A percentile compares a stretch with the other conserved stretches of the same genome.
Conservation (phyloP, 495 filamentous ascomycete genomes). For the Chlorociboria aeruginascens region DNA sequence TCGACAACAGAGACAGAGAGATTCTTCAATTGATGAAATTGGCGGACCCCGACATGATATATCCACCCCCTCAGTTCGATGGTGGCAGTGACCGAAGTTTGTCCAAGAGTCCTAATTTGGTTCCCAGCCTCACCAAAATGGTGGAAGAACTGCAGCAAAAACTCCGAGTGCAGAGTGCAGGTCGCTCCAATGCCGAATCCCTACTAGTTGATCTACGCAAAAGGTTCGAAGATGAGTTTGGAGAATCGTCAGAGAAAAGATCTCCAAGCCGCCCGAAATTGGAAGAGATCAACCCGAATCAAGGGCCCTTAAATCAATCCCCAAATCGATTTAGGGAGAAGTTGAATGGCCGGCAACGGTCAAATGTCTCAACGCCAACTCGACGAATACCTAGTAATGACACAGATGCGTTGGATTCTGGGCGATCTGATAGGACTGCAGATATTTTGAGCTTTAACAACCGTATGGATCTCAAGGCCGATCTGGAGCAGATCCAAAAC, state of each 20-base stretch:
- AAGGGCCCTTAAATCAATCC: slow-evolving; percentile 62
- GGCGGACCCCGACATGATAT: slow-evolving; percentile 61
- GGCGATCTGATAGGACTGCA: slow-evolving; percentile 76
- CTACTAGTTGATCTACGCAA: slow-evolving; percentile 70
- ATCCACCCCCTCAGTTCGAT: slow-evolving; percentile 29
- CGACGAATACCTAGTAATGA: slow-evolving; percentile 54
- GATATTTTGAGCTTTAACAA: slow-evolving; percentile 84
- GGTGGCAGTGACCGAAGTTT: slow-evolving; percentile 32
- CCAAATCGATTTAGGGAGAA: slow-evolving; percentile 66
- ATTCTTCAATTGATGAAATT: slow-evolving; percentile 73
- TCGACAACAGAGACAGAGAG: slow-evolving; percentile 70
- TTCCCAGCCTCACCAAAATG: slow-evolving; percentile 71
- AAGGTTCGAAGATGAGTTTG: slow-evolving; percentile 59
- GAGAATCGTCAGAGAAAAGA: slow-evolving; percentile 58
- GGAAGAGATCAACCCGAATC: slow-evolving; percentile 82
- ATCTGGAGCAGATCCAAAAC: slow-evolving; percentile 88
- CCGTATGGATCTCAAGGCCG: slow-evolving; percentile 80
- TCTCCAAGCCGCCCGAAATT: slow-evolving; percentile 50
- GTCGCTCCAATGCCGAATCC: slow-evolving; percentile 68
- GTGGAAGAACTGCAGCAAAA: slow-evolving; percentile 83
- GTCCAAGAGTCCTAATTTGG: slow-evolving; percentile 41
- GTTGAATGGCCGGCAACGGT: slow-evolving; percentile 58
- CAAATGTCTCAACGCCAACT: slow-evolving; percentile 65
- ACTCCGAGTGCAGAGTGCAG: slow-evolving; percentile 75
- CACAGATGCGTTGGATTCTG: slow-evolving; percentile 60